phyloP scores from a whole-genome alignment of 371 early-diverging fungal species.

The Mucor lusitanicus region DNA sequence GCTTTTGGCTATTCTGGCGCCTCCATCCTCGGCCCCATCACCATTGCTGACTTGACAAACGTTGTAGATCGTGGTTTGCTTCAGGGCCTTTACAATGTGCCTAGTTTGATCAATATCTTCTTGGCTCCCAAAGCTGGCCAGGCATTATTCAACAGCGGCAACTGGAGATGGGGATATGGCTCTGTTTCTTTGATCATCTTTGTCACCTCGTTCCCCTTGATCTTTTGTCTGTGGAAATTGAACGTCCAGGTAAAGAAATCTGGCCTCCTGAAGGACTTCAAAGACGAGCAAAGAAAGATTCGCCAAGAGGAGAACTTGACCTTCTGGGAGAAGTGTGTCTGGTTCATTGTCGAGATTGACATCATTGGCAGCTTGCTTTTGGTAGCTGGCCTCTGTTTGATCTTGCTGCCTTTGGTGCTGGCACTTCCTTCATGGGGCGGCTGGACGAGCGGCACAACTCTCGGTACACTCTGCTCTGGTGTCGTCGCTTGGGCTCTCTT shows the following conservation, averaged over 20 bases:
- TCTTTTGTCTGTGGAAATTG: conserved; percentile 19
- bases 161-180: conserved; percentile 40
- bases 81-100: conserved; percentile 36
- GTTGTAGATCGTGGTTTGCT: conserved; percentile 38
- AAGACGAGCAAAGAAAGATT: conserved; percentile 4
- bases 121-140: conserved; percentile 26
- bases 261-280: conserved; percentile 16
- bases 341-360: conserved; percentile 49
- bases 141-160: not conserved
- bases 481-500: conserved; percentile 32
- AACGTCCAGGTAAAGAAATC: conserved; percentile 14
- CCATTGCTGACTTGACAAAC: conserved; percentile 42
- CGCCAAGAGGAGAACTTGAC: not conserved
- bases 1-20: conserved; percentile 40
- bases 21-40: conserved; percentile 35
- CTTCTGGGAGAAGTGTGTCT: conserved; percentile 14
- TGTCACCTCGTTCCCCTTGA: conserved; percentile 20
- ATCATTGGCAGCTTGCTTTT: conserved; percentile 46
- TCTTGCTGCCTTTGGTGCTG: conserved; percentile 48
- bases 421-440: conserved; percentile 43
- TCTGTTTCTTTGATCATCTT: conserved; percentile 16
- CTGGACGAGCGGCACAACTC: conserved; percentile 32
- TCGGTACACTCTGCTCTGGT: conserved; percentile 27
- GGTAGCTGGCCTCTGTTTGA: conserved; percentile 37
- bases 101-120: conserved; percentile 33